phyloP scores from a whole-genome alignment of 805 yeast species.

The Candida wancherniae region DNA sequence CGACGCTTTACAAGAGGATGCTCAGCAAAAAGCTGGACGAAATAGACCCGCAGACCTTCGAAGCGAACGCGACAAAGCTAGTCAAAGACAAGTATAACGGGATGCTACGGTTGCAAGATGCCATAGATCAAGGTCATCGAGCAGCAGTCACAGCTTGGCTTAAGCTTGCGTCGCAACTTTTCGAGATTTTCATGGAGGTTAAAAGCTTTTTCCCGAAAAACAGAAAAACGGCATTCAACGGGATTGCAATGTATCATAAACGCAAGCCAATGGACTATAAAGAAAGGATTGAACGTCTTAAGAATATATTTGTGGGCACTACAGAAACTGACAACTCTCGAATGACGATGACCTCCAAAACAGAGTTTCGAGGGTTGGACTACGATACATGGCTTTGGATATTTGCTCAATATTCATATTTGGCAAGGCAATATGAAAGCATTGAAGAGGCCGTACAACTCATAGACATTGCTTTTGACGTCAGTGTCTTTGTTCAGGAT shows the following conservation, averaged over 20 bases:
- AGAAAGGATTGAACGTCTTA: slow-evolving; percentile 65
- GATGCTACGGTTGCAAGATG: slow-evolving; percentile 45
- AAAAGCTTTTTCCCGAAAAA: slow-evolving; percentile 76
- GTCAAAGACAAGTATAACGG: slow-evolving; percentile 54
- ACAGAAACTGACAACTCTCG: slow-evolving; percentile 25
- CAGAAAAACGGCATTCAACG: slow-evolving; percentile 63
- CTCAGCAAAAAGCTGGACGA: slow-evolving; percentile 26
- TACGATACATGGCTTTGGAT: slow-evolving; percentile 83
- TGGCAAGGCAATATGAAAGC: slow-evolving; percentile 58
- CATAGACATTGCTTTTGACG: slow-evolving; percentile 68
- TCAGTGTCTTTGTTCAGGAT: slow-evolving; percentile 73
- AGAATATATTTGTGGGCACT: slow-evolving; percentile 58
- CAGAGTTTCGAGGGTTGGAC: slow-evolving; percentile 66
- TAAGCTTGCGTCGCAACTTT: slow-evolving; percentile 73
- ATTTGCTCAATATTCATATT: slow-evolving; percentile 72
- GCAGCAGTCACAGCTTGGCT: slow-evolving; percentile 79
- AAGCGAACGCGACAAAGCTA: slow-evolving; percentile 51
- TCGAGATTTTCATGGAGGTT: slow-evolving; percentile 77
- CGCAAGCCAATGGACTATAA: slow-evolving; percentile 62
- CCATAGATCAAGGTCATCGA: slow-evolving; percentile 34
- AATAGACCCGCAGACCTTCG: slow-evolving; percentile 48
- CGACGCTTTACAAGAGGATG: slow-evolving; percentile 10
- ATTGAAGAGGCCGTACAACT: slow-evolving; percentile 46
- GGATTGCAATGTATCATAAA: slow-evolving; percentile 58
- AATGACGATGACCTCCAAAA: slow-evolving; percentile 43